These are phyloP conservation scores for Heterobasidion irregulare DNA, from an alignment of 1,284 basidiomycete genomes.

Conservation along the genomic window DNA sequence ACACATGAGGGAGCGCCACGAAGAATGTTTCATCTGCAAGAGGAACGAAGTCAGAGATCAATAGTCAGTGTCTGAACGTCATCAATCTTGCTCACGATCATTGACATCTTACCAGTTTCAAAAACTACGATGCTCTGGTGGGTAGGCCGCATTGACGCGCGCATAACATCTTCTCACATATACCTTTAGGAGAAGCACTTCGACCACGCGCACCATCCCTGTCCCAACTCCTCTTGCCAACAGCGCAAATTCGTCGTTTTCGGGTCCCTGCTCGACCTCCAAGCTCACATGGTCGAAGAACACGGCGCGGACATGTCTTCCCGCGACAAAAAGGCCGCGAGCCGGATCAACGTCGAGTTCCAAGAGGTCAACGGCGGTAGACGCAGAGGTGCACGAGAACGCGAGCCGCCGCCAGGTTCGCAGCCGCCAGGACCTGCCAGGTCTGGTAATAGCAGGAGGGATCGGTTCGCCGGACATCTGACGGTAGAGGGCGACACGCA, in stretches of 20 bases:
- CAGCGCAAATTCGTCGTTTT: constrained; percentile 95
- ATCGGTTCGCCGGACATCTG: constrained; percentile 60
- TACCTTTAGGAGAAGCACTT: constrained; percentile 60
- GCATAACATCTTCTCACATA: not conserved
- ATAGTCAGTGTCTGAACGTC: constrained; percentile 56
- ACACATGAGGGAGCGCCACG: constrained; percentile 91
- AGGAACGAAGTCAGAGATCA: constrained; percentile 71
- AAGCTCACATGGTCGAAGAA: constrained; percentile 85
- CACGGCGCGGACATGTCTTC: constrained; percentile 80
- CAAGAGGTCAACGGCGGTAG: constrained; percentile 33
- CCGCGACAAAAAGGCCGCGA: constrained; percentile 70
- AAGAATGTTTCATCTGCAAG: constrained; percentile 96
- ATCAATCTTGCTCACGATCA: not conserved
- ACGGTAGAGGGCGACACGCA: constrained; percentile 35
- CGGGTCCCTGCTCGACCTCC: constrained; percentile 78
- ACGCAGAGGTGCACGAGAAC: constrained; percentile 40
- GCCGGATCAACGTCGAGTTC: constrained; percentile 74
- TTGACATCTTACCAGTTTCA: constrained; percentile 46
- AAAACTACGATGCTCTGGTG: constrained; percentile 69
- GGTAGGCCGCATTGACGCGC: constrained; percentile 16
- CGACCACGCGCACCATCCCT: constrained; percentile 67
- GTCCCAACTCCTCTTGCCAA: constrained; percentile 67
- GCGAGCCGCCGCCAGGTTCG: constrained; percentile 34
- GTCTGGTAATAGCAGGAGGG: constrained; percentile 32
- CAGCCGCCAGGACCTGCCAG: constrained; percentile 23